These are phyloP conservation scores for Aspergillus steynii DNA, from an alignment of 495 filamentous ascomycete genomes.

Conservation along the genomic window DNA sequence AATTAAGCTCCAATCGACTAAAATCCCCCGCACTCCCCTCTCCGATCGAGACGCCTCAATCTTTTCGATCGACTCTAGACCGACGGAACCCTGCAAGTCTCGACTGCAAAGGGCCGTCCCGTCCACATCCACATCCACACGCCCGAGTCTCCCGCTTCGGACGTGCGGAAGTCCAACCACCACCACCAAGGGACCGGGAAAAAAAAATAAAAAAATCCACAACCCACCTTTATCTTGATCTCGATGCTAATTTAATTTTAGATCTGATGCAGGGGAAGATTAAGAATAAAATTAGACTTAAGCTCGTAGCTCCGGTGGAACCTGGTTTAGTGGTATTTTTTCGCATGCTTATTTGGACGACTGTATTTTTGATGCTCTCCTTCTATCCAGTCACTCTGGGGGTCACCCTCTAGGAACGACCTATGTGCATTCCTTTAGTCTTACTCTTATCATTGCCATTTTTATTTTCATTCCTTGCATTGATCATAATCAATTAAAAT, in stretches of 20 bases:
- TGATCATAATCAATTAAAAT: too few species aligned
- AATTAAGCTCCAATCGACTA: neutral
- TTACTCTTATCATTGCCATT: too few species aligned
- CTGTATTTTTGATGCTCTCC: slow-evolving; percentile 5
- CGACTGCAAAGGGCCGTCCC: slow-evolving; percentile 13
- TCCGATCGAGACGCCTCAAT: too few species aligned
- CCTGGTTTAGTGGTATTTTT: slow-evolving; percentile 13
- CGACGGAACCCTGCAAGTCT: neutral
- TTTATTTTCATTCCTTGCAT: too few species aligned
- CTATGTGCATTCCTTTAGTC: too few species aligned
- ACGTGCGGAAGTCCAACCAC: slow-evolving; percentile 25
- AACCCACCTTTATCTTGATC: slow-evolving; percentile 4
- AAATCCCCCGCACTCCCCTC: neutral
- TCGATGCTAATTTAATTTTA: neutral
- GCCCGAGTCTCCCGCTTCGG: slow-evolving; percentile 15
- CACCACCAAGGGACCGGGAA: slow-evolving; percentile 7
- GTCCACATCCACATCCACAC: slow-evolving; percentile 13
- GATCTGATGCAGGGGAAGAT: slow-evolving; percentile 1
- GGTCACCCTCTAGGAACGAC: too few species aligned
- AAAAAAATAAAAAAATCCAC: slow-evolving; percentile 17
- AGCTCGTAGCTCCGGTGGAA: slow-evolving; percentile 5
- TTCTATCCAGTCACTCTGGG: slow-evolving; percentile 7
- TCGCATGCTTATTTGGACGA: slow-evolving; percentile 27
- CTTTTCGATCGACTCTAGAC: neutral
- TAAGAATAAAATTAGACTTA: neutral